Base-by-base conservation (phyloP, 2,329 filamentous ascomycete genomes). In the Colletotrichum gloeosporioides region DNA sequence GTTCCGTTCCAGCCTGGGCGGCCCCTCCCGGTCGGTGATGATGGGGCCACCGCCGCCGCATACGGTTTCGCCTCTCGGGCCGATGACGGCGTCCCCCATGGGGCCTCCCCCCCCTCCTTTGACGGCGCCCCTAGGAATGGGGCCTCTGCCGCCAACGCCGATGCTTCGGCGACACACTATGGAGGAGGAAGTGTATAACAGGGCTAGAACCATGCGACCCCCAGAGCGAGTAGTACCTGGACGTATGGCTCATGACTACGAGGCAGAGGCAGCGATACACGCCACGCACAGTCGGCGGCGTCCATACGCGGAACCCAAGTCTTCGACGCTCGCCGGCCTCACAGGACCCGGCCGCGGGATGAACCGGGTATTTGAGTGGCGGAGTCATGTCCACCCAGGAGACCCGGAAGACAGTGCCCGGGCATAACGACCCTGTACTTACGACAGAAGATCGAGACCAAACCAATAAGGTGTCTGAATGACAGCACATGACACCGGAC, bases 301-400 rank as follows among this genome's bases (percentile, higher is more conserved):
- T 25, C 78, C 22, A 34, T 39, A 49, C 34, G 78, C 80, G 49
- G 77, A 80, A 55, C 84, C 85, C 36, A 85, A 80, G 77, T 84
- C 84, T 32, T 89, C 88, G 66, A 83, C 86, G 62, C 81, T 90
- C 80, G 89, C 89, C 31, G 89, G 89, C 6, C 84, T 90, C 53
- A 85, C 83, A 53, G 87, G 87, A 6, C 82, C 83, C 32, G 87
- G 85, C 1, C 83, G 85, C 39, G 89, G 89, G 12, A 85, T 87
- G 85, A 84, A 87, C 77, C 84, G 89, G 8, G 88, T 90, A 22
- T 83, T 82, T 59, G 87, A 89, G 73, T 90, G 89, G 89, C 84
- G 84, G 75, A 85, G 82, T 55, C 89, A 88, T 81, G 87, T 90
- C 18, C 84, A 86, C 77, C 85, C 85, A 8, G 88, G 87, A 6